phyloP scores from a whole-genome alignment of 2,329 filamentous ascomycete genomes.

The Xylaria sp. region DNA sequence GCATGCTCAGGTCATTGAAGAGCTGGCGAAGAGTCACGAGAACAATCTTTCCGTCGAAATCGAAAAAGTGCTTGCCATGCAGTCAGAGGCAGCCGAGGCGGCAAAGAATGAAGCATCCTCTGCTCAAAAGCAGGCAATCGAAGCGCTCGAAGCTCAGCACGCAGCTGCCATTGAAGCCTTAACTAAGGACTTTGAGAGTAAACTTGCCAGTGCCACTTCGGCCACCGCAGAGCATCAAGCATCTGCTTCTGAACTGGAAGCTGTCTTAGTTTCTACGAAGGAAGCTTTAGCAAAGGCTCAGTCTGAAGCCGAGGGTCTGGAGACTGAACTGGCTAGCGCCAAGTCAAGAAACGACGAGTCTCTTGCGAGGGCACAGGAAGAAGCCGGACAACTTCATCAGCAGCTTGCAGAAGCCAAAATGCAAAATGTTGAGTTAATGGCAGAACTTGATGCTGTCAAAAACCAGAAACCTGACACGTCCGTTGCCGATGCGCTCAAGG shows the following conservation, averaged over 20 bases:
- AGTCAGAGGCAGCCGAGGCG: slow-evolving; percentile 57
- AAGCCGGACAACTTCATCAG: slow-evolving; percentile 62
- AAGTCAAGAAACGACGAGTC: slow-evolving; percentile 52
- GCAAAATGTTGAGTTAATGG: slow-evolving; percentile 67
- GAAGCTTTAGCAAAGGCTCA: slow-evolving; percentile 49
- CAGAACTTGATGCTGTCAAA: slow-evolving; percentile 68
- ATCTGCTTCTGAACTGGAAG: slow-evolving; percentile 49
- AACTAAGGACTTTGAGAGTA: slow-evolving; percentile 49
- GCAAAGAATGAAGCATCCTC: slow-evolving; percentile 54
- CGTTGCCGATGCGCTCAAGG: slow-evolving; percentile 63
- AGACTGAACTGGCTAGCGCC: slow-evolving; percentile 51
- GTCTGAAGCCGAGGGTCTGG: slow-evolving; percentile 45
- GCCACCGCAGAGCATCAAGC: slow-evolving; percentile 50
- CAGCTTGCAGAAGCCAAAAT: slow-evolving; percentile 70
- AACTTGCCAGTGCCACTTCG: slow-evolving; percentile 43
- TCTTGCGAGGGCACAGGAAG: slow-evolving; percentile 59
- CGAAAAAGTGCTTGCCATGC: slow-evolving; percentile 55
- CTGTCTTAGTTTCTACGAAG: slow-evolving; percentile 52
- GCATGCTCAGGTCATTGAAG: slow-evolving; percentile 61
- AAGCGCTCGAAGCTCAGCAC: slow-evolving; percentile 55
- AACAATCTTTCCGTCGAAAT: slow-evolving; percentile 46
- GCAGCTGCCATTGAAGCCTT: slow-evolving; percentile 61
- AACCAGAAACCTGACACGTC: slow-evolving; percentile 67
- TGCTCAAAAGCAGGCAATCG: slow-evolving; percentile 39
- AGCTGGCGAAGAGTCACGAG: slow-evolving; percentile 54